Conservation (phyloP, 768 basidiomycete genomes). For the Porpolomopsis calyptriformis region DNA sequence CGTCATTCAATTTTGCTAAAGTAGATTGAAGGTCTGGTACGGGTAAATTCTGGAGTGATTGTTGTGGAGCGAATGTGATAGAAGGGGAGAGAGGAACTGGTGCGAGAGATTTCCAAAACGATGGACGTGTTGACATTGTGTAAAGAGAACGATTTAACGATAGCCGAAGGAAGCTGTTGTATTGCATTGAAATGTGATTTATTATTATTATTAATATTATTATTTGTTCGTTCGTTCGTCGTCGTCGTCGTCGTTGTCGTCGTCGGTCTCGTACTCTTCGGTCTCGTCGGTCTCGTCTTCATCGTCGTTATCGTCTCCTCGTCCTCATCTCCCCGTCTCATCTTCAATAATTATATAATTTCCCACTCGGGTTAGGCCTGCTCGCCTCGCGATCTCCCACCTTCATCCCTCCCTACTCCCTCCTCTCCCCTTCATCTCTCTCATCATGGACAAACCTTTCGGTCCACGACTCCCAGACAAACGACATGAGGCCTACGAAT, state of each 20-base stretch:
- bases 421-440: neutral
- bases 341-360: too few species aligned
- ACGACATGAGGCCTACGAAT: constrained; percentile 72
- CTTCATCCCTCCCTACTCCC: neutral
- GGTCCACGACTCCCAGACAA: constrained; percentile 63
- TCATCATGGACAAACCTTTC: constrained; percentile 38
- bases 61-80: constrained; percentile 57
- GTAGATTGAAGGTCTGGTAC: constrained; percentile 62
- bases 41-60: constrained; percentile 59
- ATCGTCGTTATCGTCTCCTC: too few species aligned
- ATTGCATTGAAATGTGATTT: neutral
- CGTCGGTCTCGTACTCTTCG: too few species aligned
- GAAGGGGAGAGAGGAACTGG: constrained; percentile 43
- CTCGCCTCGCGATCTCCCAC: neutral
- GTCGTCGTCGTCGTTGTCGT: too few species aligned
- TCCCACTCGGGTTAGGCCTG: neutral
- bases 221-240: too few species aligned
- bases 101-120: constrained; percentile 58
- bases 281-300: too few species aligned
- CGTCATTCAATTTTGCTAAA: constrained; percentile 55
- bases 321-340: too few species aligned
- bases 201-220: neutral
- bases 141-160: neutral
- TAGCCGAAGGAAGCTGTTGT: neutral
- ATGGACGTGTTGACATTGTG: neutral